Evolutionary conservation across 2,329 filamentous ascomycete genomes (phyloP), one percentile per base, ranked within the genome.

Genomic region (Trichophyton simii): DNA sequence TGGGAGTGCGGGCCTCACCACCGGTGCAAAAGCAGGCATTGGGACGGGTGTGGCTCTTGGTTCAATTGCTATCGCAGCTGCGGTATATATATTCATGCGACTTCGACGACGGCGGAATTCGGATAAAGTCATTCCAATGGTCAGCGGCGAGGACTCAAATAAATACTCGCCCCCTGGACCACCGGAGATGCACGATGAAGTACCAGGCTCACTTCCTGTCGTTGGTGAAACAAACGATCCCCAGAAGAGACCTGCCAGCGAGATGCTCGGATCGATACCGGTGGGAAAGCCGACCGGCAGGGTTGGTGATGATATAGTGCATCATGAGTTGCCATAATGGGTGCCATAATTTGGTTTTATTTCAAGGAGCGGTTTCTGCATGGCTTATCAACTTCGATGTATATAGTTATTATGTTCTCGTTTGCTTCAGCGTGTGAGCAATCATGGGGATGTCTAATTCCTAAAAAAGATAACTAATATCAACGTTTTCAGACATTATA

Each of bases 11-110:
- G 57, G 38, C 20, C 41, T 58, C 36, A 28, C 18, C 18, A 58
- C 20, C n/a, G 57, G n/a, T 9, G 57, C 38, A 15, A 58, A 58
- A 18, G 57, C 57, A 25, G 57, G 57, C 8, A 58, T 58, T 18
- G 57, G 57, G 13, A 38, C 22, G 2, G 57, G 57, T 13, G 57
- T 58, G 11, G 57, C 25, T 6, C 8, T 20, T 15, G 57, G 57
- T 13, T 36, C 22, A 3, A 15, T 58, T 11, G 18, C 8, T 15
- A 6, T 46, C 7, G 41, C 20, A n/a, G 36, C 36, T 20, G 57
- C 15, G 15, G 57, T 20, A 8, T 42, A 42, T 42, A 11, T 58
- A 18, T 2, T 46, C 2, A 36, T 58, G n/a, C 20, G 28, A 13
- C 57, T 28, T 18, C 28, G 28, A 28, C 52, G 52, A 18, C 57